Evolutionary conservation across 2,329 filamentous ascomycete species (phyloP), one percentile per base, ranked within the genome.

Genomic region (Lecanicillium sp.): DNA sequence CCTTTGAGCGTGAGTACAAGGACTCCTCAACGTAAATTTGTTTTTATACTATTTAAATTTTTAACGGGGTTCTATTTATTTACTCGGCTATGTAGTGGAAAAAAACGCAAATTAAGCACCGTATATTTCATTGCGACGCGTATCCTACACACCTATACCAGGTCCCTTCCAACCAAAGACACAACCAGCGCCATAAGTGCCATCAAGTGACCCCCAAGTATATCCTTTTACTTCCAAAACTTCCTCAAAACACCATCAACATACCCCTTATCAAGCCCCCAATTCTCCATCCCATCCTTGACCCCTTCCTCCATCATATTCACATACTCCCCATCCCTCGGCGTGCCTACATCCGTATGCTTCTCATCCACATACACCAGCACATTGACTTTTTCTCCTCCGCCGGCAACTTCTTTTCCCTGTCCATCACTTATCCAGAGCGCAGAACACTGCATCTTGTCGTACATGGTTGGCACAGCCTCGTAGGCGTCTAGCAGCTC

Each of bases 251-350:
- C 67, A 20, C 52, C 44, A 3, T 70, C 54, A 5, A 78, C 74
- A 57, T 82, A 84, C 29, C 42, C 49, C 48, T 55, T 44, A 22
- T 77, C 73, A 51, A 84, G 54, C 0, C 73, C 75, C 57, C 63
- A 67, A 45, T 66, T 58, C 43, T 50, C 51, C 13, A 73, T 44
- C 18, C 75, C 78, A 59, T 85, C 79, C 22, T 58, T 47, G 19
- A 84, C 75, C 2, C 75, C 80, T 45, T 55, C 57, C 52, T 83
- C 80, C 74, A 85, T 82, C 19, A 79, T 57, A 31, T 57, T 64
- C 7, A 83, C 57, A 50, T 83, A 84, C 60, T 83, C 80, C 3
- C 7, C 22, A 25, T 63, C 49, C 48, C 59, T 58, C 3, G 76
- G 71, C 31, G 31, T 42, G n/a, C 57, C 60, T 17, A 64, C 61